Evolutionary conservation across 148 eudicot genomes (phyloP).

Genomic region (Arbutus unedo): DNA sequence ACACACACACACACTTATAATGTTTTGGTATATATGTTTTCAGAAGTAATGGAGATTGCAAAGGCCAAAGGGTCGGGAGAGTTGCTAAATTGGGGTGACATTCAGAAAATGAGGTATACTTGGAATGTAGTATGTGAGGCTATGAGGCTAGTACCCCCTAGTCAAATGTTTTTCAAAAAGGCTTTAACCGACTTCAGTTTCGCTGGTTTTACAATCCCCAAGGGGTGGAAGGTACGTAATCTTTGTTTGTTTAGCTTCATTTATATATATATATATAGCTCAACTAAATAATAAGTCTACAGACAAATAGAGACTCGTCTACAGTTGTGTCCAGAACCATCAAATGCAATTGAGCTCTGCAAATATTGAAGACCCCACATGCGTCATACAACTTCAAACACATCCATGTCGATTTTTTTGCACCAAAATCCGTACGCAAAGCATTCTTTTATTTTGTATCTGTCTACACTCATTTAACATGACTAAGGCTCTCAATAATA

Average conservation of each 20-base stretch:
- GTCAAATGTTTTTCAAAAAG: constrained; percentile 26
- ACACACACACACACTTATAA: no score
- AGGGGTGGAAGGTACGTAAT: constrained; percentile 39
- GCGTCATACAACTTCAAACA: no score
- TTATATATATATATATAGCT: not conserved
- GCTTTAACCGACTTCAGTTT: constrained; percentile 30
- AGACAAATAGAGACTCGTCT: no score
- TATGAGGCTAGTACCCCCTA: constrained; percentile 34
- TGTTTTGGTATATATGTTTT: not conserved
- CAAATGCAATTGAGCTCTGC: no score
- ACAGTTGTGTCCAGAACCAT: no score
- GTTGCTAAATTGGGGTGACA: constrained; percentile 31
- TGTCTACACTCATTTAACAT: not conserved
- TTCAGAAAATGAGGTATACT: constrained; percentile 35
- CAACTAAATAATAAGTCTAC: no score
- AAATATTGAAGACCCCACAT: no score
- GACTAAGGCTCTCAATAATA: not conserved
- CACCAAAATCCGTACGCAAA: no score
- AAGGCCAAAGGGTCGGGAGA: constrained; percentile 18
- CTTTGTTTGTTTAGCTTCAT: not conserved
- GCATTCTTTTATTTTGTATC: not conserved
- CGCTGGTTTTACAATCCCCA: constrained; percentile 35
- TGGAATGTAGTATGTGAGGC: constrained; percentile 37
- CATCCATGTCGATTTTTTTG: no score
- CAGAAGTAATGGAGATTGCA: constrained; percentile 32